phyloP scores from a whole-genome alignment of 495 filamentous ascomycete genomes.

The Aspergillus heteromorphus region DNA sequence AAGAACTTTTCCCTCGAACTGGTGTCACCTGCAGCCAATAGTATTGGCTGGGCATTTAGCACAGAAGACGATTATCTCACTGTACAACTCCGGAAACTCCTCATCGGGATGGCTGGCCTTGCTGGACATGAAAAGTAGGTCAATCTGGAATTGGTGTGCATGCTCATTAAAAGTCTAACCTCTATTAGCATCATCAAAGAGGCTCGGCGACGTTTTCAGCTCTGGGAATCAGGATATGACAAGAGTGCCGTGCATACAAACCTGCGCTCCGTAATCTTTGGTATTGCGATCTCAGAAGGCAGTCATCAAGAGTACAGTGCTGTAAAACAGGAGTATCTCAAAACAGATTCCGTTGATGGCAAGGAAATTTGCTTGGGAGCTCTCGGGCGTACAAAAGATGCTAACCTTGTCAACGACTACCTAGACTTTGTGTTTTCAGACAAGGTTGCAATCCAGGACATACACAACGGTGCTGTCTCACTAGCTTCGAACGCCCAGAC shows the following conservation, averaged over 20 bases:
- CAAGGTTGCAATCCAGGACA: constrained; percentile 71
- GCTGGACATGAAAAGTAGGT: constrained; percentile 67
- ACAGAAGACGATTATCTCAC: constrained; percentile 74
- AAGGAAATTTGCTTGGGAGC: constrained; percentile 77
- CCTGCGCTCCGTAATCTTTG: constrained; percentile 74
- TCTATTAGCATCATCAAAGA: constrained; percentile 56
- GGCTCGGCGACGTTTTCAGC: constrained; percentile 67
- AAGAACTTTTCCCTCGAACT: constrained; percentile 70
- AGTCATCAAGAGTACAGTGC: constrained; percentile 62
- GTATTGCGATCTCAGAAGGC: constrained; percentile 64
- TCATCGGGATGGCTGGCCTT: constrained; percentile 68
- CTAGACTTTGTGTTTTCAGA: constrained; percentile 77
- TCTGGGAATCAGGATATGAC: constrained; percentile 62
- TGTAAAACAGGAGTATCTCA: constrained; percentile 76
- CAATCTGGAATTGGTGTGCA: neutral
- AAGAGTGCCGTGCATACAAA: constrained; percentile 69
- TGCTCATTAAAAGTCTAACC: constrained; percentile 17
- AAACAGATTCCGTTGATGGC: constrained; percentile 78
- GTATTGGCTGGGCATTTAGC: constrained; percentile 79
- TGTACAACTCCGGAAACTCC: constrained; percentile 70
- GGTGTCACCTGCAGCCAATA: constrained; percentile 62
- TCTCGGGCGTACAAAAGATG: constrained; percentile 67
- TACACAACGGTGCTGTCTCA: constrained; percentile 70
- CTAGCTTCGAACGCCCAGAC: constrained; percentile 66
- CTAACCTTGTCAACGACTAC: constrained; percentile 61